Evolutionary conservation across 805 yeast genomes (phyloP).

Genomic region (Danielozyma ontarioensis): DNA sequence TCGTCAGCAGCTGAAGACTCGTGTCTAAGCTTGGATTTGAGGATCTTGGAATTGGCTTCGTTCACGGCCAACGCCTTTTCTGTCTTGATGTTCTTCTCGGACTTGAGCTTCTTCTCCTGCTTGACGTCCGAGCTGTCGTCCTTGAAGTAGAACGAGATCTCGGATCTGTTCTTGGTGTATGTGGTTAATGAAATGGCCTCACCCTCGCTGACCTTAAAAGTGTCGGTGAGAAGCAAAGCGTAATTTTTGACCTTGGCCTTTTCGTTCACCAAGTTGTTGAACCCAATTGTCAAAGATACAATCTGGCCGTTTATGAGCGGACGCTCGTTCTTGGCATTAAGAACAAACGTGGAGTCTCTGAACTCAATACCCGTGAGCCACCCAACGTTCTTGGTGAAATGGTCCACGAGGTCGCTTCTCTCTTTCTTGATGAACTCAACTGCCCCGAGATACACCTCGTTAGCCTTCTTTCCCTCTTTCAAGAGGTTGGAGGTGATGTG

Average conservation of each 20-base stretch:
- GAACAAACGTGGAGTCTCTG: conserved; percentile 69
- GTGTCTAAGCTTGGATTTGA: conserved; percentile 74
- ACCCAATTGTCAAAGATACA: conserved; percentile 72
- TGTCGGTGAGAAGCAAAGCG: conserved; percentile 74
- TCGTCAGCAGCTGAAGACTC: conserved; percentile 73
- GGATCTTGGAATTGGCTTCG: conserved; percentile 54
- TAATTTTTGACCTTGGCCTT: conserved; percentile 49
- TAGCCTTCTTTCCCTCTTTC: conserved; percentile 65
- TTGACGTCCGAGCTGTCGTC: conserved; percentile 50
- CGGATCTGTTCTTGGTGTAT: conserved; percentile 65
- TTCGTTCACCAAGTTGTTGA: conserved; percentile 53
- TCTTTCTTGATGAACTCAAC: conserved; percentile 48
- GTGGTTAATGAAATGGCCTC: conserved; percentile 67
- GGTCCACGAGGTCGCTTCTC: conserved; percentile 57
- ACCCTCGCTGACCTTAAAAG: conserved; percentile 61
- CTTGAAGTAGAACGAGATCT: conserved; percentile 79
- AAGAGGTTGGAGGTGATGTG: conserved; percentile 50
- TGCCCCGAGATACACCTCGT: conserved; percentile 61
- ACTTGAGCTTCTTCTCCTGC: conserved; percentile 21
- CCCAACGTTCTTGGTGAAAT: conserved; percentile 77
- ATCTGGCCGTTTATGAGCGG: conserved; percentile 66
- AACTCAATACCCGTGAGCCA: conserved; percentile 88
- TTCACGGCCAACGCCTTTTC: conserved; percentile 24
- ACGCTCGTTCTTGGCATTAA: conserved; percentile 70
- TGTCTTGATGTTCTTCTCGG: conserved; percentile 33